Percentiles rank a stretch among this genome's conserved stretches.
Conservation (phyloP, 202 grass and related monocot species). For the Hordeum pubiflorum region DNA sequence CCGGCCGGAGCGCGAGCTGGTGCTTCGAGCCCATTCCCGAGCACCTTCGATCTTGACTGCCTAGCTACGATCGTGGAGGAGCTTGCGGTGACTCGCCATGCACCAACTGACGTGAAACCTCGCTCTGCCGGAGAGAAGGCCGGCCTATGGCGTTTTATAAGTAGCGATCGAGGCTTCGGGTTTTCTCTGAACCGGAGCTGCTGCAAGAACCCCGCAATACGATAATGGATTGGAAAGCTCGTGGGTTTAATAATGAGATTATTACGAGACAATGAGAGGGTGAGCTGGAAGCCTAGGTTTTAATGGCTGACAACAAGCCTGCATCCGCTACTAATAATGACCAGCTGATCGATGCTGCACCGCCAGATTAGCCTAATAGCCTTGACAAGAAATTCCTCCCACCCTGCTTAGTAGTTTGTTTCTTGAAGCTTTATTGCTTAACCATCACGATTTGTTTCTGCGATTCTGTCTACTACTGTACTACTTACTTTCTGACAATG, state of each 20-base stretch:
- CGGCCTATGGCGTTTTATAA: too few relatives aligned
- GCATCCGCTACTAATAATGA: not conserved
- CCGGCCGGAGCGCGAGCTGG: slow-evolving; percentile 1
- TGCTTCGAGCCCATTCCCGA: not conserved
- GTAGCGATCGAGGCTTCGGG: too few relatives aligned
- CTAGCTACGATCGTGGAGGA: too few relatives aligned
- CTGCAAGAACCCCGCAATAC: too few relatives aligned
- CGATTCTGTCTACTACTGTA: not conserved
- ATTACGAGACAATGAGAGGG: not conserved
- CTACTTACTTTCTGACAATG: not conserved
- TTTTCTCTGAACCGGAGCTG: too few relatives aligned
- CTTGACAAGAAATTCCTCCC: not conserved
- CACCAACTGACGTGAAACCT: too few relatives aligned
- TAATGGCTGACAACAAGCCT: not conserved
- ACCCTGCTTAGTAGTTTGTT: not conserved
- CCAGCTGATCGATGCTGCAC: not conserved
- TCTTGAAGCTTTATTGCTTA: not conserved
- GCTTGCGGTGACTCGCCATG: too few relatives aligned
- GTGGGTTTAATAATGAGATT: too few relatives aligned
- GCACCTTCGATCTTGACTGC: too few relatives aligned
- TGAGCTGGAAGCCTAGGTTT: not conserved
- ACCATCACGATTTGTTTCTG: not conserved
- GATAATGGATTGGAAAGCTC: too few relatives aligned
- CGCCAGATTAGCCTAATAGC: not conserved
- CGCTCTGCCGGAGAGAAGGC: too few relatives aligned